A percentile compares a stretch with the other conserved stretches of the same genome.
Evolutionary conservation across 768 basidiomycete genomes (phyloP).

Genomic region (Leccinum disarticulatum): DNA sequence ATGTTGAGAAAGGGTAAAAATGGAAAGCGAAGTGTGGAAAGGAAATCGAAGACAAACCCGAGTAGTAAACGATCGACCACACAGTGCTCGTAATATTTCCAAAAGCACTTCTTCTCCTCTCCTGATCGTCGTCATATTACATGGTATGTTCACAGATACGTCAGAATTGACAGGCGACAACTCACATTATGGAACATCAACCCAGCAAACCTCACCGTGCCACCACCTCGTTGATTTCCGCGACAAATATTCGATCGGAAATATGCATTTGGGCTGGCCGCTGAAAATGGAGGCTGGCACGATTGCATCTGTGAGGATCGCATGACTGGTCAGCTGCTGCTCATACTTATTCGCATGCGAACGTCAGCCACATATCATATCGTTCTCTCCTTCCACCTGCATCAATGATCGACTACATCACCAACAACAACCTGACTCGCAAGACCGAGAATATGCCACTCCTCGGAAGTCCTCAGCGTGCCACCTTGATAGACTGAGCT

Average conservation of each 20-base stretch:
- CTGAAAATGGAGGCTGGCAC: neutral
- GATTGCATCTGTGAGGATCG: neutral
- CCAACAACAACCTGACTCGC: neutral
- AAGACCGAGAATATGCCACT: neutral
- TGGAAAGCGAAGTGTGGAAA: no score
- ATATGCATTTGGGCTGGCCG: neutral
- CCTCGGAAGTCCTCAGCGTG: neutral
- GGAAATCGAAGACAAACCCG: no score
- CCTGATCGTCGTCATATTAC: neutral
- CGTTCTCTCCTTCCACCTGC: neutral
- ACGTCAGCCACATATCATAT: constrained; percentile 1
- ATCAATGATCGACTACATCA: neutral
- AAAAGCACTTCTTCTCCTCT: no score
- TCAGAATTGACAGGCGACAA: no score
- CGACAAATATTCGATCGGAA: neutral
- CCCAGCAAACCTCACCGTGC: no score
- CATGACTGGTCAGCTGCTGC: neutral
- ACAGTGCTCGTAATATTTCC: no score
- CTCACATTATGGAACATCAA: no score
- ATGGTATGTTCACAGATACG: no score
- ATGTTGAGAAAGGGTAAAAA: no score
- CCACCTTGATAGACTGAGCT: neutral
- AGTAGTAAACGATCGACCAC: no score
- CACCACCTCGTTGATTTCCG: neutral
- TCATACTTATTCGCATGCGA: neutral